Percentiles rank a stretch among this genome's conserved stretches.
These are phyloP conservation scores for Hapsidospora chrysogenum DNA, from an alignment of 495 filamentous ascomycete genomes.

Conservation along the genomic window DNA sequence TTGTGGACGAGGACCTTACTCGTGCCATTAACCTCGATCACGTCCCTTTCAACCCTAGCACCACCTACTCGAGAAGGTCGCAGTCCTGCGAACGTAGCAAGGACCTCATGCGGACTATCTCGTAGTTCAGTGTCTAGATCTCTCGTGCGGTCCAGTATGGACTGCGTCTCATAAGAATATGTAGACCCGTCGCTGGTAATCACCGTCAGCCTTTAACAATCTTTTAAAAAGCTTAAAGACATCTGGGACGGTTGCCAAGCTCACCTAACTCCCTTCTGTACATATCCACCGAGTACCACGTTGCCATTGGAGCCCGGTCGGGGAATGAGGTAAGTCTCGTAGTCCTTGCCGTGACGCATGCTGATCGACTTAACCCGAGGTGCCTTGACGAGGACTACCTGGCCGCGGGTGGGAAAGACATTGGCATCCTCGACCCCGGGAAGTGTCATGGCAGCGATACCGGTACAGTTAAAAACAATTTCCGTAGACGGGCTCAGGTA, in stretches of 20 bases:
- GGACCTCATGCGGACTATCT: constrained; percentile 7
- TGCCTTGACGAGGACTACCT: constrained; percentile 21
- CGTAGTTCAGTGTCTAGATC: constrained; percentile 9
- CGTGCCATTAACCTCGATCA: constrained; percentile 1
- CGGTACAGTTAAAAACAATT: constrained; percentile 17
- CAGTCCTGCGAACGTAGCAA: constrained; percentile 11
- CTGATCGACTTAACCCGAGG: constrained; percentile 12
- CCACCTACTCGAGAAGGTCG: constrained; percentile 15
- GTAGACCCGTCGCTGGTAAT: constrained; percentile 4
- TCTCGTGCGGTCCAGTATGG: constrained; percentile 12
- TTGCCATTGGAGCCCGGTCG: constrained; percentile 15
- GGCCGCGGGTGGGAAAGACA: constrained; percentile 19
- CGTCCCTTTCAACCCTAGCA: constrained; percentile 12
- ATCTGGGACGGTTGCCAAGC: not conserved
- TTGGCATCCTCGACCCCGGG: constrained; percentile 12
- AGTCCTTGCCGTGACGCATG: constrained; percentile 18
- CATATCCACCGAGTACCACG: constrained; percentile 15
- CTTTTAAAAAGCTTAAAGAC: too few species aligned
- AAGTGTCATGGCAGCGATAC: constrained; percentile 10
- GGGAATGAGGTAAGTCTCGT: constrained; percentile 19
- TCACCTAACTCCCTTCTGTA: constrained; percentile 12
- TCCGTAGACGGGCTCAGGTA: constrained; percentile 10
- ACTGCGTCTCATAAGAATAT: constrained; percentile 10
- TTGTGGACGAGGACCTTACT: constrained; percentile 49
- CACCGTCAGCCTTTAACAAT: constrained; percentile 1